phyloP scores from a whole-genome alignment of 2,329 filamentous ascomycete species.

The Emericellopsis cladophorae region DNA sequence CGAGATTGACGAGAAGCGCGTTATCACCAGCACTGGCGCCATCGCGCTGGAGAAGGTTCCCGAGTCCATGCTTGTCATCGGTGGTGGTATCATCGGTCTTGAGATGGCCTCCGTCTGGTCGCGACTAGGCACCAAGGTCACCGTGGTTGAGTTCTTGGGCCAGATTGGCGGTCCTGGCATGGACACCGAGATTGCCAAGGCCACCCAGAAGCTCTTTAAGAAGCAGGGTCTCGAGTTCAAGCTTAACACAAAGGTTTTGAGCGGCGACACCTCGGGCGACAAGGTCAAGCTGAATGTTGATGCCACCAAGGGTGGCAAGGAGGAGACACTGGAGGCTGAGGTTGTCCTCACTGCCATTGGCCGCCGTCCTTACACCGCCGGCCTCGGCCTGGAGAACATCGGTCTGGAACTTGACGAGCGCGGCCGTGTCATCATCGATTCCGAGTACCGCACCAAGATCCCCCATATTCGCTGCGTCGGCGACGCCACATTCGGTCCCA shows the following conservation, averaged over 20 bases:
- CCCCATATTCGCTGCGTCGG: constrained; percentile 95
- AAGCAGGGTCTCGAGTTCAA: constrained; percentile 99
- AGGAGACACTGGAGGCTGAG: constrained; percentile 86
- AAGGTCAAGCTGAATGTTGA: constrained; percentile 76
- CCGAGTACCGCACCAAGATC: constrained; percentile 95
- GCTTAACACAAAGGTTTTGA: constrained; percentile 87
- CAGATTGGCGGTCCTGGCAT: constrained; percentile 98
- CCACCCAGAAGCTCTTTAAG: constrained; percentile 78
- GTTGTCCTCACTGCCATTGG: constrained; percentile 96
- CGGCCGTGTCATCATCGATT: constrained; percentile 92
- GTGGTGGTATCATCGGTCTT: constrained; percentile 94
- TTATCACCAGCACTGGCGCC: constrained; percentile 92
- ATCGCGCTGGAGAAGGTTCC: constrained; percentile 82
- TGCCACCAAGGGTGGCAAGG: constrained; percentile 90
- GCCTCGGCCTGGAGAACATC: constrained; percentile 87
- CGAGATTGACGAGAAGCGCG: constrained; percentile 92
- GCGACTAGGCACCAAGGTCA: constrained; percentile 83
- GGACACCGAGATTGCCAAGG: constrained; percentile 88
- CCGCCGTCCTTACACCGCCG: constrained; percentile 84
- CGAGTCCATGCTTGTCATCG: constrained; percentile 94
- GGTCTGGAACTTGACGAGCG: constrained; percentile 86
- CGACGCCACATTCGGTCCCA: constrained; percentile 92
- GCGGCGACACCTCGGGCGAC: constrained; percentile 69
- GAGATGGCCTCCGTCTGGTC: constrained; percentile 99
- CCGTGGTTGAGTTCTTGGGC: constrained; percentile 89